Base-by-base conservation (phyloP, 2,329 filamentous ascomycete species). In the Knufia fluminis region DNA sequence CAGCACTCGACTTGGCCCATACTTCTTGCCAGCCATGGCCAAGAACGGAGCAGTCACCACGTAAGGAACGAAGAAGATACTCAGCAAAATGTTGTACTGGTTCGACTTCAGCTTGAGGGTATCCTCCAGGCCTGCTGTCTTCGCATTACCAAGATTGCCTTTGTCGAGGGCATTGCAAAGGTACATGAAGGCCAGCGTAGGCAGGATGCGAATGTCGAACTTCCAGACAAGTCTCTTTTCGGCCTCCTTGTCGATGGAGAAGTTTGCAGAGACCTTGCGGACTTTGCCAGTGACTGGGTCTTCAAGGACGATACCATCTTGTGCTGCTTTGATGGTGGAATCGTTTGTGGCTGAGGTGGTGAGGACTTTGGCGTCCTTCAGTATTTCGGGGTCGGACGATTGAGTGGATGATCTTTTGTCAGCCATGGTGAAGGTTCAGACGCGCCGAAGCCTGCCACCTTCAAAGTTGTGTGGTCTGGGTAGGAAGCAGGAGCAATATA, bases 21-120 rank as follows among this genome's bases (percentile, higher is more conserved):
- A 83, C 52, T 77, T 80, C 68, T 85, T 87, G 48, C 82, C 83
- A 3, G 84, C 61, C 67, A 87, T 82, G 10, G 71, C 73, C 33
- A 86, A 65, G 1, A 80, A 78, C 0, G 81, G 82, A 1, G 81
- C 83, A 48, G 80, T 83, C 2, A 88, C 61, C 31, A 86, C 83
- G 61, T 84, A 87, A 0, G 84, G 84, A 4, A 88, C 72, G 64
- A 85, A 89, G 71, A 89, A 89, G 55, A 89, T 80, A 46, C 74
- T 76, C 31, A 87, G 65, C 42, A 86, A 75, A 23, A 80, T 73
- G 61, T 86, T 86, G 67, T 87, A 86, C 61, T 86, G 75, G 54
- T 79, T 74, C 1, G 67, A 63, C 38, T 72, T 72, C 65, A 88
- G 81, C 26, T 76, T 63, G 17, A 86, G 67, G 59, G 64, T 61